These are phyloP conservation scores for Casuarina equisetifolia DNA, from an alignment of 306 rosid species.

Conservation along the genomic window DNA sequence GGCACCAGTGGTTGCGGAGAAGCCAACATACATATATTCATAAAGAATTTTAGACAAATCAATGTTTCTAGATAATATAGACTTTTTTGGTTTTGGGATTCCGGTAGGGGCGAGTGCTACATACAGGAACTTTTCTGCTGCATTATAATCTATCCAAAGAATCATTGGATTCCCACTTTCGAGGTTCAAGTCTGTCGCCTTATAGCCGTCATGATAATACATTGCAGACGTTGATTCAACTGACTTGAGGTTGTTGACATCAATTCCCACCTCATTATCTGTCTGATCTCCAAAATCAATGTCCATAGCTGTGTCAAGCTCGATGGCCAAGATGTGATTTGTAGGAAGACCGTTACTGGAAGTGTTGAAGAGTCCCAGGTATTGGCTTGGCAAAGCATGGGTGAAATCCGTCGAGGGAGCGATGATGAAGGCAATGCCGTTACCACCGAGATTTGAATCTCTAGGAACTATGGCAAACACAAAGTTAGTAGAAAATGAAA, in stretches of 20 bases:
- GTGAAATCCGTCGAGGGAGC: conserved; percentile 27
- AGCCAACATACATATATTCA: conserved; percentile 37
- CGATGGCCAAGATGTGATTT: conserved; percentile 40
- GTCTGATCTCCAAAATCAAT: too few relatives aligned
- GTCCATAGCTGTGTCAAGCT: conserved; percentile 6
- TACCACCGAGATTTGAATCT: background rate
- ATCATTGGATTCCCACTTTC: conserved; percentile 27
- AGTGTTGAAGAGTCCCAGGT: background rate
- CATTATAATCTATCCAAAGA: conserved; percentile 6
- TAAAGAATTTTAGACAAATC: conserved; percentile 5
- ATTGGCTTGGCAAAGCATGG: background rate
- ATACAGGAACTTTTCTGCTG: background rate
- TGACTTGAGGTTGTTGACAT: conserved; percentile 30
- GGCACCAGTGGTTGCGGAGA: conserved; percentile 29
- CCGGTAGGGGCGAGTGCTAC: conserved; percentile 27
- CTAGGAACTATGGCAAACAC: background rate
- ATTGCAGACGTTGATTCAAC: conserved; percentile 6
- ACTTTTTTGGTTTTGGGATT: conserved; percentile 15
- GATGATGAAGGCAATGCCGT: conserved; percentile 33
- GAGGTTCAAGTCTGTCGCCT: conserved; percentile 10
- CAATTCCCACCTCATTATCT: conserved; percentile 34
- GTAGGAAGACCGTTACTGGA: background rate
- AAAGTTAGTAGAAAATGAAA: conserved; percentile 5
- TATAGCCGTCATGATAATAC: conserved; percentile 11
- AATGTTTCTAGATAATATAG: conserved; percentile 19